Evolutionary conservation across 1,284 basidiomycete genomes (phyloP), one percentile per base, ranked within the genome.

Genomic region (Ceratobasidium sp.): DNA sequence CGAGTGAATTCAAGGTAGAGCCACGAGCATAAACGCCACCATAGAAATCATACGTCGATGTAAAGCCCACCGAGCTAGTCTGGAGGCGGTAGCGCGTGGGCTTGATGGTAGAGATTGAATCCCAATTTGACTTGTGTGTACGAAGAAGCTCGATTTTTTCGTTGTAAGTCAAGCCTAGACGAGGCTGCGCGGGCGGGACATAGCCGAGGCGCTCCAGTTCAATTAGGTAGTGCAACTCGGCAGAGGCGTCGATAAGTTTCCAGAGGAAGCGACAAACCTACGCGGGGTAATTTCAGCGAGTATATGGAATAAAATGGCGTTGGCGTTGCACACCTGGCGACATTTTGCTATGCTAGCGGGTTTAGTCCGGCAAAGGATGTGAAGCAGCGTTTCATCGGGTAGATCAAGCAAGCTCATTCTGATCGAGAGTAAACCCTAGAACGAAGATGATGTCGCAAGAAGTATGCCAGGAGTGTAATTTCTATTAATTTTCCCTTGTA

Each of bases 21-120:
- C 69, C 69, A 2, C 69, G 69, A 8, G 45, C 69, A 32, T 71
- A 71, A 18, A 50, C 14, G 2, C 69, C 69, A n/a, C 69, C 69
- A 45, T 59, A 48, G 46, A 60, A 71, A 26, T 71, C 69, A 30
- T 71, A 71, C 9, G 57, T 60, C 21, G 45, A 48, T 10, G 26
- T 70, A 12, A 14, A 43, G 23, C 55, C 55, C 2, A 16, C 1
- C 3, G 8, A 9, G 9, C 6, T 32, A 10, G 5, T 5, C 9
- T 30, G 28, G 10, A 59, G 55, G 0, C 1, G 21, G 34, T 59
- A 71, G 1, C 16, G 34, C 3, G 16, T 34, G 2, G 45, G 26
- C 16, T 28, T 50, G 14, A 16, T 9, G 14, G 10, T 45, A 8
- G 21, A 18, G n/a, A 34, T 48, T 8, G 18, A 26, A 18, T 16